These are phyloP conservation scores for Novymonas esmeraldas DNA, from an alignment of 208 protist genomes.

Conservation along the genomic window DNA sequence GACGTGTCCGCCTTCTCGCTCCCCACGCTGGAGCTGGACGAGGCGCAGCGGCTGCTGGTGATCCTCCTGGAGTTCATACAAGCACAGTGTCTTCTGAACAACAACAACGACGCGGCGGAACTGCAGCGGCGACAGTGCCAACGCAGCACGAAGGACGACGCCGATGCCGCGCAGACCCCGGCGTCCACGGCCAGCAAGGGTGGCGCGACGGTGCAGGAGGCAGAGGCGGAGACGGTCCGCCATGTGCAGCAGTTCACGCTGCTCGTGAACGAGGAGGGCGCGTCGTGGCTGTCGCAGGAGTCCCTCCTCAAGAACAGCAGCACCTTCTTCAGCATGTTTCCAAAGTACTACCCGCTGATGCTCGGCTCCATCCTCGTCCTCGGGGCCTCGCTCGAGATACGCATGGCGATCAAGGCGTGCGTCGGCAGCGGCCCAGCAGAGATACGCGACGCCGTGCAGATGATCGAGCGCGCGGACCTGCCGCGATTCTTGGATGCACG, in stretches of 20 bases:
- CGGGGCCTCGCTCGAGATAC: constrained; percentile 48
- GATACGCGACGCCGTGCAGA: constrained; percentile 43
- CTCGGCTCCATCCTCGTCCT: constrained; percentile 61
- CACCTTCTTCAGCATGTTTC: constrained; percentile 45
- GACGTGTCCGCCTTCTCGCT: constrained; percentile 42
- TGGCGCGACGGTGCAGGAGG: constrained; percentile 5
- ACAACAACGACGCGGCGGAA: constrained; percentile 30
- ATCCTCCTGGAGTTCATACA: constrained; percentile 83
- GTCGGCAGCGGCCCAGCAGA: constrained; percentile 35
- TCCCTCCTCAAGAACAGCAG: constrained; percentile 41
- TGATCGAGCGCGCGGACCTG: constrained; percentile 57
- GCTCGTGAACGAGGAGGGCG: constrained; percentile 66
- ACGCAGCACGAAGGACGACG: not conserved
- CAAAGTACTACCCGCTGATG: constrained; percentile 81
- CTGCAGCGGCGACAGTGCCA: constrained; percentile 10
- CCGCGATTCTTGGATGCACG: constrained; percentile 46
- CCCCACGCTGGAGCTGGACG: constrained; percentile 43
- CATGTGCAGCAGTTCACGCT: constrained; percentile 60
- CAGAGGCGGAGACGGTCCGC: constrained; percentile 9
- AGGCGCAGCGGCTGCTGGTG: constrained; percentile 57
- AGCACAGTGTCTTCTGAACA: constrained; percentile 38
- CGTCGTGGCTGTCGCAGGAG: constrained; percentile 38
- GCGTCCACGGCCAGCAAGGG: not conserved
- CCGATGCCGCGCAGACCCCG: not conserved
- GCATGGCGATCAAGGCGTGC: constrained; percentile 52